phyloP scores from a whole-genome alignment of 2,329 filamentous ascomycete genomes.

The Aureobasidium musti region DNA sequence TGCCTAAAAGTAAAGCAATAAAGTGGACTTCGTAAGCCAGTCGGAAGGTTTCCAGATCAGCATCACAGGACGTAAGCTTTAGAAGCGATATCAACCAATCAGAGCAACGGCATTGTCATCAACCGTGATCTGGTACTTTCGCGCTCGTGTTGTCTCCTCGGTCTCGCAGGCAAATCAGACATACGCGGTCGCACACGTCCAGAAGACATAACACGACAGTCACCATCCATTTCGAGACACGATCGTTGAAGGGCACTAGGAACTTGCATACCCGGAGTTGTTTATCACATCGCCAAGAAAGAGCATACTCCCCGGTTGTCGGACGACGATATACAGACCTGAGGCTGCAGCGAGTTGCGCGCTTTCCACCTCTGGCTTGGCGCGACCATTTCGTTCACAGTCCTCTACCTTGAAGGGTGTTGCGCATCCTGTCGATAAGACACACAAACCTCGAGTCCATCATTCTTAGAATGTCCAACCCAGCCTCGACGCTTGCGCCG shows the following conservation, averaged over 20 bases:
- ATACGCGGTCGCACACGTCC: background rate
- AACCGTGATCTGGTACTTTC: slow-evolving; percentile 20
- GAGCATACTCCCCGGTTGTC: slow-evolving; percentile 9
- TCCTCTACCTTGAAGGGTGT: background rate
- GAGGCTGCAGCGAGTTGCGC: slow-evolving; percentile 20
- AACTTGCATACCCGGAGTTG: background rate
- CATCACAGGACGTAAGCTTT: background rate
- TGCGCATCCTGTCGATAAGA: background rate
- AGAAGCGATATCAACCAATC: background rate
- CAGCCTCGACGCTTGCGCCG: slow-evolving; percentile 14
- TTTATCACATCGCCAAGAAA: slow-evolving; percentile 10
- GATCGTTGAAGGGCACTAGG: background rate
- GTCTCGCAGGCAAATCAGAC: slow-evolving; percentile 7
- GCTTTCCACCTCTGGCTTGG: slow-evolving; percentile 1
- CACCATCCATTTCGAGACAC: background rate
- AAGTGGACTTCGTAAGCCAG: slow-evolving; percentile 3
- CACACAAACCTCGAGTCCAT: background rate
- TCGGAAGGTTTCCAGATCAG: slow-evolving; percentile 18
- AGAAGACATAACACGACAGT: background rate
- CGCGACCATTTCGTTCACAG: background rate
- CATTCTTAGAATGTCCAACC: slow-evolving; percentile 13
- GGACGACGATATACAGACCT: background rate
- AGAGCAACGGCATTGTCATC: slow-evolving; percentile 3
- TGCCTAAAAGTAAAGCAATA: slow-evolving; percentile 16
- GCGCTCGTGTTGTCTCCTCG: slow-evolving; percentile 13